Evolutionary conservation across 306 rosid genomes (phyloP).

Genomic region (Sicyos baderoa): DNA sequence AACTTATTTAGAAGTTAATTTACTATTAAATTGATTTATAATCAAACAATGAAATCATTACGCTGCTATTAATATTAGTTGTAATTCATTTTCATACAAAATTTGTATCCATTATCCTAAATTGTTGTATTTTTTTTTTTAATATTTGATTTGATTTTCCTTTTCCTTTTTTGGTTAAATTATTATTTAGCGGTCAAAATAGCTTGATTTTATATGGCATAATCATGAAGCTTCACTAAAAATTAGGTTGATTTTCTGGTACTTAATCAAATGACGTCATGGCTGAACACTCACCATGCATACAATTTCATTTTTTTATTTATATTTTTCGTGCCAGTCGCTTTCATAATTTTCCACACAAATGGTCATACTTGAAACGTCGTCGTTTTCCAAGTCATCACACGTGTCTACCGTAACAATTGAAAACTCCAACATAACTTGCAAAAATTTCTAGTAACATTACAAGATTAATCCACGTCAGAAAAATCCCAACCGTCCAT

Average conservation of each 20-base stretch:
- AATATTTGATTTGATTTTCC: too few relatives aligned
- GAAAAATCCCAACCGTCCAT: background rate
- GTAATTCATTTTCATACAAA: too few relatives aligned
- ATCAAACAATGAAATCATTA: too few relatives aligned
- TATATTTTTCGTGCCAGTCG: background rate
- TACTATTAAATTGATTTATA: too few relatives aligned
- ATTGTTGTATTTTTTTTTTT: too few relatives aligned
- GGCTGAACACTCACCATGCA: constrained; percentile 13
- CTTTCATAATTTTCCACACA: background rate
- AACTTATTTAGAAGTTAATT: too few relatives aligned
- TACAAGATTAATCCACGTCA: background rate
- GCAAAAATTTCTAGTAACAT: background rate
- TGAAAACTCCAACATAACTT: background rate
- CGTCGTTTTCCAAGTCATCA: background rate
- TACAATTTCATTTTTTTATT: background rate
- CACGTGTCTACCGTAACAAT: background rate
- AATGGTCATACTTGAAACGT: background rate
- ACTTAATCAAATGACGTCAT: constrained; percentile 10
- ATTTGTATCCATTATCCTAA: too few relatives aligned
- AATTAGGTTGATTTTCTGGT: constrained; percentile 5
- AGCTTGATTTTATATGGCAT: background rate
- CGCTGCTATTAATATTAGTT: too few relatives aligned
- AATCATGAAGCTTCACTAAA: constrained; percentile 13
- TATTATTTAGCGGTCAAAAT: background rate
- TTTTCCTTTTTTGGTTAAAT: background rate